Evolutionary conservation across 2,329 filamentous ascomycete genomes (phyloP), one percentile per base, ranked within the genome.

Genomic region (Fusarium floridanum): DNA sequence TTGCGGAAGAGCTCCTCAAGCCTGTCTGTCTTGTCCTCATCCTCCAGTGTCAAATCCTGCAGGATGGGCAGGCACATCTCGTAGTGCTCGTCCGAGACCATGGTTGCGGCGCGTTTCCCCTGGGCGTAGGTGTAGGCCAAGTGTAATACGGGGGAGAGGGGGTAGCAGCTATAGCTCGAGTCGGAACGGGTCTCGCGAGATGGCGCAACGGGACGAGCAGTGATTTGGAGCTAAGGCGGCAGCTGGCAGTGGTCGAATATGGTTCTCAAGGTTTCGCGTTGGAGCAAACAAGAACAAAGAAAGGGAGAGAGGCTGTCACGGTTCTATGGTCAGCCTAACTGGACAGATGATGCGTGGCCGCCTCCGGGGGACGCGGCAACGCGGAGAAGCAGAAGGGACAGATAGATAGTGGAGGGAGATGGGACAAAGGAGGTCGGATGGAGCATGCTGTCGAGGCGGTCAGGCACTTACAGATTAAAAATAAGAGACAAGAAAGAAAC

Each of bases 11-110:
- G 88, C 76, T 95, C 93, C 85, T 98, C 95, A 63, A 98, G 88
- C 84, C 91, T 94, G 84, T 98, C 96, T 59, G 94, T 96, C 87
- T 97, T 97, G 81, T 98, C 96, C 84, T 99, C 97, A 74, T 98
- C 97, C 79, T 97, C 94, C 71, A 98, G 88, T 65, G 89, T 88
- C 68, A 91, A 86, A 84, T 98, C 93, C 85, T 97, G 92, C 74
- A 99, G 90, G 81, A 98, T 90, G 62, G 95, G 94, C 82, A 97
- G 91, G 83, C 95, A 98, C 80, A 97, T 90, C 79, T 98, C 95
- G 86, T 97, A 97, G 66, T 96, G 91, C 78, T 95, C 92, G 87
- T 98, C 96, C 79, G 95, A 94, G 73, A 98, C 92, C 96, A 98
- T 98, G 81, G 72, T 89, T 80, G 84, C 78, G 79, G 61, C 64